Evolutionary conservation across 257 asterid genomes (phyloP), one percentile per base, ranked within the genome.

Genomic region (Thymus mandschuricus): DNA sequence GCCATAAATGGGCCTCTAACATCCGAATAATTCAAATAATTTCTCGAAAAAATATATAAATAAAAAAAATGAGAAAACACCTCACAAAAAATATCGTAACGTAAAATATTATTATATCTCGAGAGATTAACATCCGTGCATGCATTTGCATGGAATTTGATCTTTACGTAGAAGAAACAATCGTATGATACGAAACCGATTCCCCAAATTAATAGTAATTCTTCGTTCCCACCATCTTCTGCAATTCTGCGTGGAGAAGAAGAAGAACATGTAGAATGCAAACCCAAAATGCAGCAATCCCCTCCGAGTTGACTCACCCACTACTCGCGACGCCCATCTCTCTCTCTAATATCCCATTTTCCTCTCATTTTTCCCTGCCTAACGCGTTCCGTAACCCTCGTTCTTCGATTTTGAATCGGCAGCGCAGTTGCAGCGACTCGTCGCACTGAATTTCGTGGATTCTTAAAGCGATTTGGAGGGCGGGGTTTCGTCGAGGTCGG

Each of bases 241-340:
- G 64, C 71, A 61, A 41, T 54, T 63, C 68, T 69, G 78, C 49
- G 33, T 59, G 69, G 29, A 38, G 21, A 0, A 38, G 44, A 38
- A 38, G 44, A 60, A 71, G 67, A 73, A 55, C 66, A 55, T 54
- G 30, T 31, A 74, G 72, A 70, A 59, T 35, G 40, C 69, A 65
- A 41, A 57, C 50, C 29, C 65, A 29, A 15, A 52, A 60, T 38
- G 28, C 49, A 21, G 62, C 75, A 52, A 40, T 60, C 50, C 51
- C 69, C n/a, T 52, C 72, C 79, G 75, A 76, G 79, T 68, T 68
- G 79, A 73, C 77, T 80, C 79, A 6, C 30, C 67, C 67, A 57
- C 64, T 66, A 64, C 72, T 59, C 52, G 15, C 71, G 6, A n/a
- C 45, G 34, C 73, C 60, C 45, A 38, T 35, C 55, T 35, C 33